Evolutionary conservation across 2,329 filamentous ascomycete genomes (phyloP).

Genomic region (Fusarium globosum): DNA sequence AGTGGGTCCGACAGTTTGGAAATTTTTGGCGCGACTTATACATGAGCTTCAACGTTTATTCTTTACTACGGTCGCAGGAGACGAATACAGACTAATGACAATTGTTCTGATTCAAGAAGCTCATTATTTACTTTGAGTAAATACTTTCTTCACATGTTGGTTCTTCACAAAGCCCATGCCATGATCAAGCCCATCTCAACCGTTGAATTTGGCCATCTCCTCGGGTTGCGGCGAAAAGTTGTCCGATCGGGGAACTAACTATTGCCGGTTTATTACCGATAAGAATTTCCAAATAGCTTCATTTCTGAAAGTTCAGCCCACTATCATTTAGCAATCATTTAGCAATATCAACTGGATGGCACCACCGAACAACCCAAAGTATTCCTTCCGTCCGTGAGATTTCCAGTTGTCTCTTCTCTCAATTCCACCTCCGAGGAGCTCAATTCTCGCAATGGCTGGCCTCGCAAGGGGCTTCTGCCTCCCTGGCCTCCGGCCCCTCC

Average conservation of each 20-base stretch:
- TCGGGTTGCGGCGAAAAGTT: conserved; percentile 30
- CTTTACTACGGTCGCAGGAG: background rate
- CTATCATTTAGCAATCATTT: conserved; percentile 9
- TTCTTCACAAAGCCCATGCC: background rate
- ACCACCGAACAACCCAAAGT: conserved; percentile 6
- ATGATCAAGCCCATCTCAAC: conserved; percentile 1
- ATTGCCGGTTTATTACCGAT: conserved; percentile 30
- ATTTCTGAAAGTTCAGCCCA: conserved; percentile 15
- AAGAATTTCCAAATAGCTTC: conserved; percentile 39
- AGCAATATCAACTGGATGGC: conserved; percentile 21
- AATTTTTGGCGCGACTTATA: conserved; percentile 47
- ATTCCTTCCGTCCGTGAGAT: background rate
- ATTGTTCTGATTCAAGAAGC: background rate
- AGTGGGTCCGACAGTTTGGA: conserved; percentile 45
- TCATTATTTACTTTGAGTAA: background rate
- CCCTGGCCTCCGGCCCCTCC: conserved; percentile 41
- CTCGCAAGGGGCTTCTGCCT: conserved; percentile 48
- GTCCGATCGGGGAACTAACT: conserved; percentile 25
- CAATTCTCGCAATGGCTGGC: conserved; percentile 45
- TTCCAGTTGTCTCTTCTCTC: background rate
- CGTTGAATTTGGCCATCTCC: background rate
- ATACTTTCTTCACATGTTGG: too few relatives aligned
- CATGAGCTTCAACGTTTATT: conserved; percentile 3
- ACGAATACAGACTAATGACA: background rate
- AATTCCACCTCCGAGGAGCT: background rate